Evolutionary conservation across 106 monocot species (phyloP).

Genomic region (Dendrobium huoshanense): DNA sequence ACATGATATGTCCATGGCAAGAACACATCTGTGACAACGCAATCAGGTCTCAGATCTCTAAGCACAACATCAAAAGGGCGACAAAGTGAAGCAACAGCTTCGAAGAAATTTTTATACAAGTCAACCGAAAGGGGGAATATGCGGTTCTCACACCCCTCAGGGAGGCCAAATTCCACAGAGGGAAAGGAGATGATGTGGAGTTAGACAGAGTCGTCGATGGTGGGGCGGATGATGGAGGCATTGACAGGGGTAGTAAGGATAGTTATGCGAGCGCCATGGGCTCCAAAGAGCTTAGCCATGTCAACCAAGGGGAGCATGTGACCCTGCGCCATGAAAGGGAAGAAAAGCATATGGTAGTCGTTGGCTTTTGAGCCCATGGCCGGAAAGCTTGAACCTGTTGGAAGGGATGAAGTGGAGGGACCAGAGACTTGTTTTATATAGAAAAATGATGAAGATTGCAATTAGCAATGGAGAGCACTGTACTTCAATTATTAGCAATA

Average conservation of each 20-base stretch:
- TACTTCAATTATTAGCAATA: too few relatives aligned
- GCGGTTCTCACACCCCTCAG: conserved; percentile 20
- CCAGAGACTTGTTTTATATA: too few relatives aligned
- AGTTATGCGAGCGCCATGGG: conserved; percentile 22
- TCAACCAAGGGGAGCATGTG: conserved; percentile 44
- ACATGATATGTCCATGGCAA: conserved; percentile 32
- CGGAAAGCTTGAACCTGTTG: too few relatives aligned
- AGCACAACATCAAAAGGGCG: conserved; percentile 13
- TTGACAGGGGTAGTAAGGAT: conserved; percentile 42
- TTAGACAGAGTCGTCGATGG: conserved; percentile 9
- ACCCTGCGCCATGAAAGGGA: conserved; percentile 40
- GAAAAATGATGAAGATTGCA: too few relatives aligned
- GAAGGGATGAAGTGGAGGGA: too few relatives aligned
- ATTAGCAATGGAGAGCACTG: too few relatives aligned
- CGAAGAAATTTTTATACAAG: not conserved
- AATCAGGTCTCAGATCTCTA: conserved; percentile 16
- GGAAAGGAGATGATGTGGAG: conserved; percentile 36
- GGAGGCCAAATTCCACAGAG: conserved; percentile 6
- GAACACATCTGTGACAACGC: conserved; percentile 25
- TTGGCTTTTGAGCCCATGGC: too few relatives aligned
- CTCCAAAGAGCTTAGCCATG: conserved; percentile 32
- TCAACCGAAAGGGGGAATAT: not conserved
- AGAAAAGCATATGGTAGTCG: conserved; percentile 32
- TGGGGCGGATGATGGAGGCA: conserved; percentile 14
- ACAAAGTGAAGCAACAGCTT: conserved; percentile 1